Evolutionary conservation across 139 green algal genomes (phyloP).

Genomic region (Ostreobium quekettii): DNA sequence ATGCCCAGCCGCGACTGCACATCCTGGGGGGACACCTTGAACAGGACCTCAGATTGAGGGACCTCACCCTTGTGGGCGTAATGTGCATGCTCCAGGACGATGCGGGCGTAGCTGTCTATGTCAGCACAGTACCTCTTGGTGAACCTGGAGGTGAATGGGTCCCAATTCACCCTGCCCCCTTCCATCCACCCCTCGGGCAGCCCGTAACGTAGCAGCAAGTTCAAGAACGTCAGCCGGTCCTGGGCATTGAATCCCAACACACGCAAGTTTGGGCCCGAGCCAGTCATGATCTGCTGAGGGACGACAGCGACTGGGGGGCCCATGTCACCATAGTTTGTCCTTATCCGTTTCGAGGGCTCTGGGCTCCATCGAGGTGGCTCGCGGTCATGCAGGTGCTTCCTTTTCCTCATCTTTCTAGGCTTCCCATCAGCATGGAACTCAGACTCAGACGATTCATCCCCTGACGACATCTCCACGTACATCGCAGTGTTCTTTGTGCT

Average conservation of each 20-base stretch:
- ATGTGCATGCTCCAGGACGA: conserved; percentile 2
- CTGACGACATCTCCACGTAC: background rate
- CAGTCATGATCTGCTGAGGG: conserved; percentile 1
- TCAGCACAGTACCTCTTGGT: background rate
- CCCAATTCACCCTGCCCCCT: background rate
- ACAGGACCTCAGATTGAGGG: conserved; percentile 10
- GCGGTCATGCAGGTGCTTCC: no score
- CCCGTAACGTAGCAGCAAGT: conserved; percentile 9
- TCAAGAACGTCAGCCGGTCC: conserved; percentile 7
- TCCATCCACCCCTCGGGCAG: conserved; percentile 1
- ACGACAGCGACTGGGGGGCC: background rate
- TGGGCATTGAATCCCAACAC: background rate
- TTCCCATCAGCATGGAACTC: no score
- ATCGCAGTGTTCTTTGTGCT: background rate
- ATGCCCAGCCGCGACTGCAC: conserved; percentile 3
- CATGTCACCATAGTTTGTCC: background rate
- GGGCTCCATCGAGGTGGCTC: background rate
- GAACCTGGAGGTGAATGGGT: conserved; percentile 2
- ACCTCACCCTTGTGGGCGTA: no score
- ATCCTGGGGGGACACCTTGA: conserved; percentile 4
- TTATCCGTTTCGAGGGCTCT: background rate
- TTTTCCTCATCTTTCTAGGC: no score
- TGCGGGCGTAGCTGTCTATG: conserved; percentile 12
- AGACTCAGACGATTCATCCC: background rate
- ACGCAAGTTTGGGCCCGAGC: conserved; percentile 4